Conservation (phyloP, 352 stramenopile genomes). For the Phytophthora tubulina region DNA sequence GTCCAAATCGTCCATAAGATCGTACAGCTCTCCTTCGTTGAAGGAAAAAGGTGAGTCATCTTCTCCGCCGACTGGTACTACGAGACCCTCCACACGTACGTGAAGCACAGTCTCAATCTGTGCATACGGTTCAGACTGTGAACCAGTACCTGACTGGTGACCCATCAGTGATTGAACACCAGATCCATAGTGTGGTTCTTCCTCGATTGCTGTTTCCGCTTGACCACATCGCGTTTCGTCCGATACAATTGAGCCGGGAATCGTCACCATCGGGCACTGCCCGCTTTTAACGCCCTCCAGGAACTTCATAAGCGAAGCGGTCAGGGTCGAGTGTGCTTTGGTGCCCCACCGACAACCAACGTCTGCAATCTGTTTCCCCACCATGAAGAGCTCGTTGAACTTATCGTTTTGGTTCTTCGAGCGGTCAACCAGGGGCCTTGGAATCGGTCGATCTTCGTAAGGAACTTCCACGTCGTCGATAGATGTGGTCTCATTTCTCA, state of each 20-base stretch:
- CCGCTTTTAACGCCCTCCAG: not conserved
- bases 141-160: not conserved
- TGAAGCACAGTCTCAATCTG: not conserved
- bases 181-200: too few relatives aligned
- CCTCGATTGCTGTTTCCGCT: too few relatives aligned
- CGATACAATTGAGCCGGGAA: not conserved
- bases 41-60: not conserved
- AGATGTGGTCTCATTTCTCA: not conserved
- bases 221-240: not conserved
- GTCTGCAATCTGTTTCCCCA: constrained; percentile 14
- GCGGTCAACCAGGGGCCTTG: too few relatives aligned
- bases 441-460: constrained; percentile 6
- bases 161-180: too few relatives aligned
- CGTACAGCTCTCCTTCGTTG: not conserved
- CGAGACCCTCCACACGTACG: not conserved
- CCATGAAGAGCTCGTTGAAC: constrained; percentile 3
- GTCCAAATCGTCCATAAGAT: not conserved
- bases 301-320: not conserved
- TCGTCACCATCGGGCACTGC: not conserved
- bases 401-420: constrained; percentile 7
- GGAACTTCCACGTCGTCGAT: not conserved
- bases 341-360: constrained; percentile 5
- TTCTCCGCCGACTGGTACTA: not conserved
- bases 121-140: not conserved
- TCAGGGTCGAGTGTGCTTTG: not conserved